Percentiles rank a stretch among this genome's conserved stretches.
Conservation (phyloP, 2,329 filamentous ascomycete genomes). For the Ilyonectria sp. region DNA sequence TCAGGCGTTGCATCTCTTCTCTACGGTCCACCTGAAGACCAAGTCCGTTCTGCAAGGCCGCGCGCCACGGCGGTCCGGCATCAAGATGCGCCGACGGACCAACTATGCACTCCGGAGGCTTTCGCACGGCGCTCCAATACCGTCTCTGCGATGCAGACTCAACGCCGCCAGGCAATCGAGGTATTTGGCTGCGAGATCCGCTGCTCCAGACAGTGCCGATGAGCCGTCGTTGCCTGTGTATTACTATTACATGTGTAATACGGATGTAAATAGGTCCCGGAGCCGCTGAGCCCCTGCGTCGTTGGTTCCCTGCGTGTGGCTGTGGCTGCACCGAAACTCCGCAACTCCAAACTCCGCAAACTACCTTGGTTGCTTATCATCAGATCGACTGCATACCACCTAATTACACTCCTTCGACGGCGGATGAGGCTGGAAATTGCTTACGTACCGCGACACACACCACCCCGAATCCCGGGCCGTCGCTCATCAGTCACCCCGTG, state of each 20-base stretch:
- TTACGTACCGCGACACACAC: neutral
- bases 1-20: neutral
- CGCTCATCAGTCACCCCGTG: neutral
- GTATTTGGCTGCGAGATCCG: neutral
- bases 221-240: neutral
- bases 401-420: neutral
- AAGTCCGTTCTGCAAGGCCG: neutral
- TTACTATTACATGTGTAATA: neutral
- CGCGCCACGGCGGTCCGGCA: constrained; percentile 5
- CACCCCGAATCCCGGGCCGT: neutral
- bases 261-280: no score
- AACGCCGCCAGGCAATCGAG: neutral
- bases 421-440: neutral
- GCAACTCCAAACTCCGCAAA: constrained; percentile 39
- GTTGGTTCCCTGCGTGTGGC: neutral
- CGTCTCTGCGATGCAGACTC: constrained; percentile 6
- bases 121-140: neutral
- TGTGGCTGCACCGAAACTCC: neutral
- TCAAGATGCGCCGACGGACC: constrained; percentile 38
- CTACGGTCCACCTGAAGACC: neutral
- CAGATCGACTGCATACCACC: neutral
- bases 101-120: constrained; percentile 35
- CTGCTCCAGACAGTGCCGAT: neutral
- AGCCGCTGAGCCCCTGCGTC: neutral
- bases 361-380: neutral